Evolutionary conservation across 768 basidiomycete genomes (phyloP), one percentile per base, ranked within the genome.

Genomic region (Tremella fuciformis): DNA sequence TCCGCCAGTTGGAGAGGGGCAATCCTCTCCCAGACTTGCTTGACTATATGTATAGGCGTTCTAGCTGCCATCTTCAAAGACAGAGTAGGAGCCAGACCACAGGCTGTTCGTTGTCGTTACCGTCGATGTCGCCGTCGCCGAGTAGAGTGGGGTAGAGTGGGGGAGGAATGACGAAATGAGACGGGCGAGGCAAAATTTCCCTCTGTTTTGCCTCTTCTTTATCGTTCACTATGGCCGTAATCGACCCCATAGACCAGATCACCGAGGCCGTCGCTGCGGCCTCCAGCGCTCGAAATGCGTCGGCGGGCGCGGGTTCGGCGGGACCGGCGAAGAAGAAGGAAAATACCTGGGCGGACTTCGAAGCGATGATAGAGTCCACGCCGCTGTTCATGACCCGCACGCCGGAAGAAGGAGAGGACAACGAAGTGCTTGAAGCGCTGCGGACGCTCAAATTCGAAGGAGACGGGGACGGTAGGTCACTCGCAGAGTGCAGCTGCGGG

Each of bases 311-410:
- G 15, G 42, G 42, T 4, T 46, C 42, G 6, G 22, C 22, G 42
- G 42, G 42, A 4, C 42, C 42, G 8, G 22, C 22, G 8, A 46
- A 46, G 16, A 64, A 66, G 57, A 71, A 71, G 37, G 67, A 71
- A 48, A 59, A 65, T 29, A 63, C 65, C 3, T 64, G 59, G 48
- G 59, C 61, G 7, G 74, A 76, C 22, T 71, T 76, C 50, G 63
- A 77, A 51, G 55, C 58, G 41, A 55, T 77, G 22, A 78, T 86
- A 42, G 86, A 92, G 64, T 80, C 83, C 3, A 78, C 88, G 2
- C 96, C 96, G 6, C 79, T 99, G 38, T 99, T 99, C 79, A 98
- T 98, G 92, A 85, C 85, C 66, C 83, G 85, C 18, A 81, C 96
- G 18, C 92, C 93, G 0, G 79, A 78, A 3, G 88, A 88, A 4